Evolutionary conservation across 805 yeast genomes (phyloP).

Genomic region (Yamadazyma scolyti): DNA sequence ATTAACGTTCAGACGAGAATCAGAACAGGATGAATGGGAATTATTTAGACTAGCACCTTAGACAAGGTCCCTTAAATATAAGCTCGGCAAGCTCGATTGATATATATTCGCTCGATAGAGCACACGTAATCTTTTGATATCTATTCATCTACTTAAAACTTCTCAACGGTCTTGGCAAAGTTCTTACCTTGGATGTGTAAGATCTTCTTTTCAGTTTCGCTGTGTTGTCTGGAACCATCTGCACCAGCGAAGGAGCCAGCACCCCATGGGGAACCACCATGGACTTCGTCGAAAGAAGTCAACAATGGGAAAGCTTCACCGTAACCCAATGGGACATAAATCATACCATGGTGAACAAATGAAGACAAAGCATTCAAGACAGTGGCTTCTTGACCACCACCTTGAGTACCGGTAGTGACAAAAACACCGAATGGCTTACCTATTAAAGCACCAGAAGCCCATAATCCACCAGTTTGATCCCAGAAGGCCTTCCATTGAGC

Average conservation of each 20-base stretch:
- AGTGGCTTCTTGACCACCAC: conserved; percentile 80
- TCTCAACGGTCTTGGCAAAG: conserved; percentile 35
- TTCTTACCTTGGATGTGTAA: conserved; percentile 66
- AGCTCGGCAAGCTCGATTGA: too few species aligned
- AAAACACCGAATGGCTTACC: conserved; percentile 79
- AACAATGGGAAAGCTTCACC: conserved; percentile 39
- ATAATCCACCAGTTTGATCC: conserved; percentile 74
- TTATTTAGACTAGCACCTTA: conserved; percentile 71
- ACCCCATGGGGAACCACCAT: conserved; percentile 85
- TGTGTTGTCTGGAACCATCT: conserved; percentile 71
- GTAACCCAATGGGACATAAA: conserved; percentile 78
- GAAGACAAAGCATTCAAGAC: conserved; percentile 56
- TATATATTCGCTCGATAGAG: neutral
- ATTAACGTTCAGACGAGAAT: conserved; percentile 61
- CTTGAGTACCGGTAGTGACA: conserved; percentile 67
- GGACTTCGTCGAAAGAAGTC: conserved; percentile 57
- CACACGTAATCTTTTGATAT: neutral
- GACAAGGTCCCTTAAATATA: neutral
- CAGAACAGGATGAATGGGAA: conserved; percentile 51
- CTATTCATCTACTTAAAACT: conserved; percentile 4
- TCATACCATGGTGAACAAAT: conserved; percentile 74
- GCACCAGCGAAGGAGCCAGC: conserved; percentile 76
- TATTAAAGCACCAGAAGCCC: conserved; percentile 66
- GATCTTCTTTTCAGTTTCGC: conserved; percentile 57
- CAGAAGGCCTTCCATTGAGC: conserved; percentile 76